phyloP scores from a whole-genome alignment of 805 yeast species.

The Candida ovalis region DNA sequence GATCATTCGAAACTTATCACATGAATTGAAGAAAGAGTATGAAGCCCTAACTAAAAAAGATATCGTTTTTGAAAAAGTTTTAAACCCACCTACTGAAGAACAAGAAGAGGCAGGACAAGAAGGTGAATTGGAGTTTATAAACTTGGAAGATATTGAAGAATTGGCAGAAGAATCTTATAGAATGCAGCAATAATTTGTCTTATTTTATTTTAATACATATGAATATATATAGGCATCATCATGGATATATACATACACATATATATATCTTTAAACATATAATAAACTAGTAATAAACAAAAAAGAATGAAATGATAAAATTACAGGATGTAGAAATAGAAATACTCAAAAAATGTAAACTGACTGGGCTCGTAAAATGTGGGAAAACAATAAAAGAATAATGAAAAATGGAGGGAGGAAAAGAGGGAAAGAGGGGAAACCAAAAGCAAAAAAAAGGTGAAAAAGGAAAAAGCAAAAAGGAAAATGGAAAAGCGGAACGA shows the following conservation, averaged over 20 bases:
- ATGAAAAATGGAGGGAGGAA: not conserved
- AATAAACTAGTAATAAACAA: not conserved
- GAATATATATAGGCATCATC: too few species aligned
- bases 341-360: not conserved
- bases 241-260: not conserved
- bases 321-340: not conserved
- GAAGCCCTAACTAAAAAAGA: conserved; percentile 38
- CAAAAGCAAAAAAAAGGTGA: not conserved
- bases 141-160: conserved; percentile 52
- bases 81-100: conserved; percentile 37
- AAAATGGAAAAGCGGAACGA: not conserved
- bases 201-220: not conserved
- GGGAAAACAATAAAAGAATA: too few species aligned
- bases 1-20: conserved; percentile 59
- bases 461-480: not conserved
- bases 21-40: conserved; percentile 51
- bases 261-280: too few species aligned
- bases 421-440: too few species aligned
- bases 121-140: conserved; percentile 41
- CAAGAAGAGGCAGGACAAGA: conserved; percentile 33
- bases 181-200: not conserved
- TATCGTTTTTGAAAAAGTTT: conserved; percentile 53
- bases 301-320: not conserved
- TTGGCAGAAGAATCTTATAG: conserved; percentile 49
- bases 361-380: not conserved